Evolutionary conservation across 2,329 filamentous ascomycete species (phyloP), one percentile per base, ranked within the genome.

Genomic region (Penicillium hordei): DNA sequence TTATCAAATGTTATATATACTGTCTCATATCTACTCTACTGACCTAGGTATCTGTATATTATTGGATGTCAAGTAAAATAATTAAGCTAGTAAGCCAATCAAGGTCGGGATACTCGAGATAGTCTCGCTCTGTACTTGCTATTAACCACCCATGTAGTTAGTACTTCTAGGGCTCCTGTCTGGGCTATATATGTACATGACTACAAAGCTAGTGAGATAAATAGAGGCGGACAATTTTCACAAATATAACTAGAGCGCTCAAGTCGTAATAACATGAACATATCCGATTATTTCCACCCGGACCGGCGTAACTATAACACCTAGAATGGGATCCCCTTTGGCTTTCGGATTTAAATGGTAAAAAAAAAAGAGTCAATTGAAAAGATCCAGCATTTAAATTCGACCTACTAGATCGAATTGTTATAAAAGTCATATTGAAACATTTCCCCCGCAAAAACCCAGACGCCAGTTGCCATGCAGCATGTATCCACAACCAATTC

Each of bases 401-500:
- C 42, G 39, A 52, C 23, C 42, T 56, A 55, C 31, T 46, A 45
- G 34, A 29, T 52, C 54, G 29, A 25, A 40, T 33, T 53, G 33
- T 38, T 57, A 42, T 42, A 48, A 48, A 53, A 57, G 53, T 55
- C 60, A 60, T 57, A 58, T 52, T 50, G 50, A 55, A 46, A 58
- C 51, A 57, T 49, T 61, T 62, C 58, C 60, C 55, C 60, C 60
- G 56, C 60, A 57, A 55, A 55, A 64, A 63, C 61, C 70, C 69
- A 71, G 67, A 75, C 72, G 72, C 72, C 72, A 63, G 64, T 63
- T 72, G 66, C 67, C 68, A 75, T 75, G 72, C 73, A 70, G 68
- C 67, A 65, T 61, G 57, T 68, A 70, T 64, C 64, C 64, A 65
- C 61, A 61, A 55, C 62, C 54, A 55, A 59, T 56, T 55, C 42